Evolutionary conservation across 306 rosid species (phyloP), one percentile per base, ranked within the genome.

Genomic region (Gleditsia sinensis): DNA sequence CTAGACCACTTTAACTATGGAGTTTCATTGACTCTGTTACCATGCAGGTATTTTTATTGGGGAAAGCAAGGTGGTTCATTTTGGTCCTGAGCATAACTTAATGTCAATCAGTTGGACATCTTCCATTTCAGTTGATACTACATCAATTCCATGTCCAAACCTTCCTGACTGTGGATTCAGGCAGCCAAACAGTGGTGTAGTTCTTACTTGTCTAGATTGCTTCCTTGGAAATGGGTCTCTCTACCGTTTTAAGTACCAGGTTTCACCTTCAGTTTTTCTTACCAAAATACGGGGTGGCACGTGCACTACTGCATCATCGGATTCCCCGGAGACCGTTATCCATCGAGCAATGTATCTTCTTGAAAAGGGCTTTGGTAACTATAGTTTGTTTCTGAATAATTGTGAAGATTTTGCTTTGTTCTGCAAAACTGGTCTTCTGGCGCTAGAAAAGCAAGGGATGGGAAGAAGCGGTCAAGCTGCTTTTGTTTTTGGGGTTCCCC

Each of bases 391-490:
- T 53, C 81, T 59, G 46, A 88, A 88, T 81, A 88, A 88, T 80
- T 88, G 92, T 4, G 92, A 85, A 81, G 89, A 88, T 25, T 88
- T 88, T 42, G 66, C 89, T 9, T 45, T 88, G 67, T 88, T 85
- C 67, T 88, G 92, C 88, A 82, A 85, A 72, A 85, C 88, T 20
- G 92, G 92, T 65, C 88, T 85, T 53, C 60, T 83, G 75, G 76
- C 78, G 28, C 9, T 53, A 60, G 86, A 88, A 69, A 80, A n/a
- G n/a, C n/a, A 75, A 33, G 91, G 89, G 6, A 84, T 87, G 17
- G 92, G 92, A 71, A 72, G 87, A 68, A 84, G 89, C 14, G 92
- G 89, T 48, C 92, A 87, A 78, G 89, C 87, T 69, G 81, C 89
- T 23, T 80, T 89, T 7, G 61, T 80, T n/a, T 67, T 87, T 14